A percentile compares a stretch with the other conserved stretches of the same genome.
These are phyloP conservation scores for Cornus kousa DNA, from an alignment of 148 eudicot genomes.

Conservation along the genomic window DNA sequence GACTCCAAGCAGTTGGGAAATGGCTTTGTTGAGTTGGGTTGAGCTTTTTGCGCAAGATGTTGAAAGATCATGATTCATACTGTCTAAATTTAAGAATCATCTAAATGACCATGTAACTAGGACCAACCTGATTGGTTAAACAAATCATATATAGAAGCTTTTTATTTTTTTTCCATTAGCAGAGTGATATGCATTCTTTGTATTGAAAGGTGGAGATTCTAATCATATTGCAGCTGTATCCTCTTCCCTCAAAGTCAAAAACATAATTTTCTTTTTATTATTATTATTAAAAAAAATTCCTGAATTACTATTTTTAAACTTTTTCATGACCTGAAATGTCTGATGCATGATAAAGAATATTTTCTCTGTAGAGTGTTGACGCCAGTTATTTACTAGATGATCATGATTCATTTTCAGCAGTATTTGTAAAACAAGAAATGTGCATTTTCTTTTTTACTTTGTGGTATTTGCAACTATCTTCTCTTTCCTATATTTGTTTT, in stretches of 20 bases:
- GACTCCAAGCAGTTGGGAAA: no score
- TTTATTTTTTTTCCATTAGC: background rate
- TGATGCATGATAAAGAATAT: background rate
- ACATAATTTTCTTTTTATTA: background rate
- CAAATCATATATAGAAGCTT: no score
- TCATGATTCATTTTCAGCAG: background rate
- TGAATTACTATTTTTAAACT: no score
- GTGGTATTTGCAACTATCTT: background rate
- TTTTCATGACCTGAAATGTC: background rate
- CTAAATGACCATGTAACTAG: background rate
- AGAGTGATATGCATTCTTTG: background rate
- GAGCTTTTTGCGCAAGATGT: background rate
- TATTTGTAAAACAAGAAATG: background rate
- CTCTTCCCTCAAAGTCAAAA: background rate
- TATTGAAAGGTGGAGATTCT: background rate
- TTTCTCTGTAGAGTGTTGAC: background rate
- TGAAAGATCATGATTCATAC: background rate
- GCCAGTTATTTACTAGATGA: no score
- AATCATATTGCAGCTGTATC: background rate
- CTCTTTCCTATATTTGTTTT: background rate
- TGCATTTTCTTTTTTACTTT: background rate
- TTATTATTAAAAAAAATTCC: no score
- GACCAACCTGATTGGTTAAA: background rate
- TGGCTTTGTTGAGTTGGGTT: background rate
- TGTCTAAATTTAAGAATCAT: background rate